phyloP scores from a whole-genome alignment of 176 grass and related monocot genomes.

The Poa annua region DNA sequence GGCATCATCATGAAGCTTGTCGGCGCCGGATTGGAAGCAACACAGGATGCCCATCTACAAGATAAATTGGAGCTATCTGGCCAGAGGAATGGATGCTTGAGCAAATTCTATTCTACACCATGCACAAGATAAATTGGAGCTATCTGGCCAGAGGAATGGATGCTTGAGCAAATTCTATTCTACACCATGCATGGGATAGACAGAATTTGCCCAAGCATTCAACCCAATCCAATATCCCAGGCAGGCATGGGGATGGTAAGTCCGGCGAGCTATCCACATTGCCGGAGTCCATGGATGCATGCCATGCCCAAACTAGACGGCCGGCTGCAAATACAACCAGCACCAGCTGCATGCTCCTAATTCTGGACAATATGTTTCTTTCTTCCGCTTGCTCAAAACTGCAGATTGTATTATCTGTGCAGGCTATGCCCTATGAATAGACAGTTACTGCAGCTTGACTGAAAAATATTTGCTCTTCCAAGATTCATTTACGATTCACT shows the following conservation, averaged over 20 bases:
- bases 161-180: constrained; percentile 46
- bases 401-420: not conserved
- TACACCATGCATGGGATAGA: not conserved
- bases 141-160: not conserved
- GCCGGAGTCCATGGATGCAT: not conserved
- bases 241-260: not conserved
- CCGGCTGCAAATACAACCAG: constrained; percentile 1
- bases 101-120: constrained; percentile 33
- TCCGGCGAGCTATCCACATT: not conserved
- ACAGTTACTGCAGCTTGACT: not conserved
- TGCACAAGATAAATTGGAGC: not conserved
- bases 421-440: not conserved
- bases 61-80: not conserved
- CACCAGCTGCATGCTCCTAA: not conserved
- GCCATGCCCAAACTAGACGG: not conserved
- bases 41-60: constrained; percentile 62
- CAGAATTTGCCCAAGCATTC: constrained; percentile 54
- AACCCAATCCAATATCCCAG: not conserved
- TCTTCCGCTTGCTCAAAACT: not conserved
- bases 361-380: not conserved
- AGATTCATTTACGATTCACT: not conserved
- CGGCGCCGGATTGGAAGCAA: constrained; percentile 50
- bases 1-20: not conserved
- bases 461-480: not conserved
- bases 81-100: constrained; percentile 31